Evolutionary conservation across 768 basidiomycete species (phyloP), one percentile per base, ranked within the genome.

Genomic region (Inosperma sp.): DNA sequence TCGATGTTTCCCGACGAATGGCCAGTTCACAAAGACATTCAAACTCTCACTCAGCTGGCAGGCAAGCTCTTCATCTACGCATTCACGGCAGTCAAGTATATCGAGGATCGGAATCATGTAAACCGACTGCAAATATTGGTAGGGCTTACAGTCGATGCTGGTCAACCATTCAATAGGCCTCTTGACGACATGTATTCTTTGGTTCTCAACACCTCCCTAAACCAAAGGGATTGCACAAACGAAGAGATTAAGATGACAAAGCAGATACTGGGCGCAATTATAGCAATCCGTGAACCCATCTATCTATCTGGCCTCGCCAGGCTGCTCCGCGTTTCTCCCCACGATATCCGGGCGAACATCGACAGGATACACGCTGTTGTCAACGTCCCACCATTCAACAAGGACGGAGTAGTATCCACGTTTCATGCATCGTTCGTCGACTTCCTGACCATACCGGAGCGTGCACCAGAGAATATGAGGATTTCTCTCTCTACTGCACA

Each of bases 401-500:
- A 27, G 10, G 5, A 12, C 12, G 21, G 29, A 12, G 58, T 57
- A 13, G 57, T 71, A 36, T 60, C 55, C 5, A 59, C 65, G 4
- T 58, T 72, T n/a, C 70, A 71, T 48, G 59, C 66, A 10, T 70
- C 70, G 4, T 69, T 71, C 45, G 55, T 55, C 4, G 70, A 72
- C 44, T 72, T 65, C 45, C 48, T n/a, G n/a, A n/a, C n/a, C n/a
- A n/a, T n/a, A n/a, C n/a, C n/a, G n/a, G n/a, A n/a, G n/a, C 72
- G 9, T n/a, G n/a, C 30, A 31, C 30, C 30, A 8, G 30, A 31
- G 30, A 8, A 31, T n/a, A 8, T 31, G n/a, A 8, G 8, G n/a
- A 8, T 31, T 8, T 31, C 30, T 8, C 30, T 31, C n/a, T 8
- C 8, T n/a, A n/a, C n/a, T n/a, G 30, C 8, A n/a, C 30, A 31